Evolutionary conservation across 805 yeast species (phyloP).

Genomic region (Kodamaea kaohsiungensis): DNA sequence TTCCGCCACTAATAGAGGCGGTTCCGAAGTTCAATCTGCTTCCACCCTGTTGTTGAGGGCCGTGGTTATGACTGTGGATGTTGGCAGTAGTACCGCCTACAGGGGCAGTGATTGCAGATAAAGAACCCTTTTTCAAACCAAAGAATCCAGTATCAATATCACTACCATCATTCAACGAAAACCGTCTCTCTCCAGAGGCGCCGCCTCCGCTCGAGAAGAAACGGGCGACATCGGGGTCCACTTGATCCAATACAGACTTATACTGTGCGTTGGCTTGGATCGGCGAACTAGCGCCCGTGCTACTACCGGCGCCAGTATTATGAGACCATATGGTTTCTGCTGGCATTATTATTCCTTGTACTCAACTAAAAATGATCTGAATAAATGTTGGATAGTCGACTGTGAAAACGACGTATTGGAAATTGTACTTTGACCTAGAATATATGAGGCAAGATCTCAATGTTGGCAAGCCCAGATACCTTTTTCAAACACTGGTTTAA

Average conservation of each 20-base stretch:
- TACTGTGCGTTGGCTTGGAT: conserved; percentile 22
- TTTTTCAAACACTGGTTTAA: no score
- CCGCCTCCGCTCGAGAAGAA: conserved; percentile 19
- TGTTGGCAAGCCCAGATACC: no score
- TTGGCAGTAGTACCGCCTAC: conserved; percentile 29
- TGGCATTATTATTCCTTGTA: conserved; percentile 25
- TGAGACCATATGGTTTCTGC: conserved; percentile 48
- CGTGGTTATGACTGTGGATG: conserved; percentile 18
- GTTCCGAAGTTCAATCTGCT: conserved; percentile 49
- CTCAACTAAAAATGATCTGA: background rate
- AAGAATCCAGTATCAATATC: conserved; percentile 44
- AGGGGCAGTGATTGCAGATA: conserved; percentile 50
- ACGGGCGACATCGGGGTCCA: conserved; percentile 44
- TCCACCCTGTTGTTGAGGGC: conserved; percentile 21
- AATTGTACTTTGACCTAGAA: no score
- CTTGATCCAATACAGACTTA: conserved; percentile 36
- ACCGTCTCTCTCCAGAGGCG: conserved; percentile 28
- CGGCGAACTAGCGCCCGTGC: conserved; percentile 9
- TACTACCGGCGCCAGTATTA: conserved; percentile 10
- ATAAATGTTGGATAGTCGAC: background rate
- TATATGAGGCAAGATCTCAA: no score
- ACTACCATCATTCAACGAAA: conserved; percentile 44
- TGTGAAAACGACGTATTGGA: background rate
- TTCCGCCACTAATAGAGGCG: conserved; percentile 62
- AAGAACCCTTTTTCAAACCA: conserved; percentile 49